Base-by-base conservation (phyloP, 2,329 filamentous ascomycete genomes). In the Eutypella sp. region DNA sequence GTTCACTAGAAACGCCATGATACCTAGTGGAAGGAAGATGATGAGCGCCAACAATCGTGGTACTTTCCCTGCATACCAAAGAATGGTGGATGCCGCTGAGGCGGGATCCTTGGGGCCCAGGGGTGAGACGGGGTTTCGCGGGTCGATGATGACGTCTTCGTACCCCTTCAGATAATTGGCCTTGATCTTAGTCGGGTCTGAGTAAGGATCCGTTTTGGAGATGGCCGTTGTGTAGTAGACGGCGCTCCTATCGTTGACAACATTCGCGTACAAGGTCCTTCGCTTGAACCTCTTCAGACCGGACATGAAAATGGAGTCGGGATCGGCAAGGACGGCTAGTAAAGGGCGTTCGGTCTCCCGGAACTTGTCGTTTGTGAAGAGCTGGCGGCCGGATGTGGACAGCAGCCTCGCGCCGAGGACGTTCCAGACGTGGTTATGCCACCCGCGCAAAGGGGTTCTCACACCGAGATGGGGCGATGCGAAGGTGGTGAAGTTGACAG, bases 401-500 rank as follows among this genome's bases (percentile, higher is more conserved):
- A 97, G 69, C 0, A 85, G 89, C 46, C 86, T 78, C 1, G 89
- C 84, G 38, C 89, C 92, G 3, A 97, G 65, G n/a, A 85, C 78
- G 61, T 97, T 97, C 82, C 74, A 96, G 47, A 86, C 69, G 61
- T 76, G 79, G 60, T 81, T 83, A 46, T 78, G 73, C 68, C 78
- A 77, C 15, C 86, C 86, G 40, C 78, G 79, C 37, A 83, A 67
- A 1, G 87, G 87, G 1, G 82, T 81, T 41, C 85, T 75, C 2
- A 87, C 85, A n/a, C 87, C 87, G 7, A 91, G 74, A 66, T 91
- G 87, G 20, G 87, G 92, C 25, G 87, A 85, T 5, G 87, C 92
- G 67, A 97, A 96, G 1, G 91, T 96, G 2, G 86, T 89, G 67
- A 97, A 96, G 72, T 95, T 96, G 67, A 92, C 79, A 53, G 92